A percentile compares a stretch with the other conserved stretches of the same genome.
Conservation (phyloP, 495 filamentous ascomycete genomes). For the Jackrogersella minutella region DNA sequence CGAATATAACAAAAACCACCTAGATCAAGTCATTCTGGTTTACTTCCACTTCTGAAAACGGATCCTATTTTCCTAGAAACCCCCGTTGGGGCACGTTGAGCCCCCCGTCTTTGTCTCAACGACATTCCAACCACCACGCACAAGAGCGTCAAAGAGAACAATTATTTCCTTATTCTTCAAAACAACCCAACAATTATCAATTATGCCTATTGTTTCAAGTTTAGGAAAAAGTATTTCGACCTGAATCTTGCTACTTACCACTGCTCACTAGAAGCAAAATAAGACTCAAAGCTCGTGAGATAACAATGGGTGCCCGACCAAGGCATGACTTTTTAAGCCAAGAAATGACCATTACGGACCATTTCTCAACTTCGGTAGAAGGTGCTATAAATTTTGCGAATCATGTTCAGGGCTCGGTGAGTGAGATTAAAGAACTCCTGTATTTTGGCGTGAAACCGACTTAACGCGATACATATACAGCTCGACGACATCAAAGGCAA, state of each 20-base stretch:
- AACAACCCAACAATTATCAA: not conserved
- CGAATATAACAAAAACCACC: too few relatives aligned
- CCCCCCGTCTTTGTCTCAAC: constrained; percentile 5
- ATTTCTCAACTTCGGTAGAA: not conserved
- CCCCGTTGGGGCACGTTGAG: not conserved
- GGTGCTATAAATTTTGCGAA: not conserved
- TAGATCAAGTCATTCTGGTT: not conserved
- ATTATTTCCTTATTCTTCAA: not conserved
- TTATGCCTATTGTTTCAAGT: not conserved
- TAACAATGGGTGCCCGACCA: not conserved
- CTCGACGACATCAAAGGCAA: constrained; percentile 29
- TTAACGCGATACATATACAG: constrained; percentile 7
- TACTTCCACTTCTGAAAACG: constrained; percentile 30
- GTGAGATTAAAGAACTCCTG: not conserved
- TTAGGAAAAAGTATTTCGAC: not conserved
- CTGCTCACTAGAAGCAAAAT: not conserved
- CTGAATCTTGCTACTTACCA: not conserved
- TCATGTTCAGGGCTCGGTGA: constrained; percentile 15
- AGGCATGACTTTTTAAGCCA: not conserved
- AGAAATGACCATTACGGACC: not conserved
- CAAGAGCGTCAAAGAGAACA: not conserved
- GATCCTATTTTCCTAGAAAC: not conserved
- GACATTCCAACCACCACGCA: constrained; percentile 1
- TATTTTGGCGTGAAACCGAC: not conserved
- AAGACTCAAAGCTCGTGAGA: not conserved